phyloP scores from a whole-genome alignment of 768 basidiomycete species.

The Mycena amicta region DNA sequence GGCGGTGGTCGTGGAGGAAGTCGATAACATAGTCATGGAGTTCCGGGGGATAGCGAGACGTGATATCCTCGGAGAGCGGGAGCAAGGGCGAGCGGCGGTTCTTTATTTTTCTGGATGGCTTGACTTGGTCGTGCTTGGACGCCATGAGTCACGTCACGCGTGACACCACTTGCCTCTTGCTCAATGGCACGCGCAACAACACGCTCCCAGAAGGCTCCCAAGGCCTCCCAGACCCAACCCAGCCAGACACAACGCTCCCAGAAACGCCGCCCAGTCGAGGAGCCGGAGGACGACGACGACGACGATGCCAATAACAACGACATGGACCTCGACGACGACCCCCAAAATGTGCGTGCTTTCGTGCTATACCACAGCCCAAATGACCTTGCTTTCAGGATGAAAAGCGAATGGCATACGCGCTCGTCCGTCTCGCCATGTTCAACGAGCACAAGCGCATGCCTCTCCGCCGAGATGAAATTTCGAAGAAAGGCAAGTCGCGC shows the following conservation, averaged over 20 bases:
- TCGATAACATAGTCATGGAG: not conserved
- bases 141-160: too few species aligned
- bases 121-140: too few species aligned
- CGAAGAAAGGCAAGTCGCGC: conserved; percentile 66
- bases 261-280: conserved; percentile 30
- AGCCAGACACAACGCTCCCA: conserved; percentile 40
- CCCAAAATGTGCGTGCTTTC: conserved; percentile 23
- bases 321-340: conserved; percentile 38
- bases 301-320: conserved; percentile 38
- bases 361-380: not conserved
- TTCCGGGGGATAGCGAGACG: not conserved
- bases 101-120: too few species aligned
- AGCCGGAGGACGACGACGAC: conserved; percentile 41
- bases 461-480: conserved; percentile 81
- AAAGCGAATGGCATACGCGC: conserved; percentile 64
- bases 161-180: not conserved
- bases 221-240: conserved; percentile 38
- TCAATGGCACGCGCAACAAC: conserved; percentile 28
- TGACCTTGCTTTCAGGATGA: conserved; percentile 48
- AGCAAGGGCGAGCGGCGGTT: too few species aligned
- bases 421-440: conserved; percentile 84
- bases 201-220: conserved; percentile 43
- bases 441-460: conserved; percentile 69
- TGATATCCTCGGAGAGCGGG: not conserved
- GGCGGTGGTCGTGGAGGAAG: not conserved